Conservation (phyloP, 371 early-diverging fungal genomes). For the Gilbertella persicaria region DNA sequence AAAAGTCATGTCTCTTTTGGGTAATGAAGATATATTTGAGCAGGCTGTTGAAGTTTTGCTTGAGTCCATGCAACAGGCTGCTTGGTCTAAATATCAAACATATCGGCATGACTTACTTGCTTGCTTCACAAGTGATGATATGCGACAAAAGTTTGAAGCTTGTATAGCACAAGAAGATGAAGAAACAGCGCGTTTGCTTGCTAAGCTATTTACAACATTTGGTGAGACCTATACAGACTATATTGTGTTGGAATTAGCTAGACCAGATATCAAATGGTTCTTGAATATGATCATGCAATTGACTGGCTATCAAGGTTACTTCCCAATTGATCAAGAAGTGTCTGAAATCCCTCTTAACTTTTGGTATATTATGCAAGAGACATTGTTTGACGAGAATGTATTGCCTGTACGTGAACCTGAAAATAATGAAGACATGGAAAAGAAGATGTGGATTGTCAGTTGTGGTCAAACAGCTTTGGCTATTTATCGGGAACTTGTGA, state of each 20-base stretch:
- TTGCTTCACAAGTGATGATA: constrained; percentile 58
- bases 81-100: constrained; percentile 36
- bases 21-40: constrained; percentile 50
- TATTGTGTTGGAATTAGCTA: constrained; percentile 48
- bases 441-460: constrained; percentile 27
- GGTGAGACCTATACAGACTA: constrained; percentile 74
- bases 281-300: constrained; percentile 70
- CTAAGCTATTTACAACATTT: constrained; percentile 63
- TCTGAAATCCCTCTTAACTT: constrained; percentile 73
- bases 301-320: constrained; percentile 71
- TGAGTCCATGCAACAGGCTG: constrained; percentile 54
- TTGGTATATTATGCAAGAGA: constrained; percentile 76
- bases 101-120: constrained; percentile 55
- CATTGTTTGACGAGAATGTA: constrained; percentile 49
- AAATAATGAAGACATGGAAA: constrained; percentile 21
- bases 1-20: constrained; percentile 40
- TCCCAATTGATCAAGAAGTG: constrained; percentile 71
- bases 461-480: constrained; percentile 38
- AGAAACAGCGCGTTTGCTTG: constrained; percentile 54
- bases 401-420: constrained; percentile 25
- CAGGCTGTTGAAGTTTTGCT: constrained; percentile 54
- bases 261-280: constrained; percentile 47
- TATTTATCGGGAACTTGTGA: constrained; percentile 57
- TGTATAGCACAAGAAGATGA: constrained; percentile 62
- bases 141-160: constrained; percentile 42